Evolutionary conservation across 768 basidiomycete genomes (phyloP).

Genomic region (Pisolithus microcarpus): DNA sequence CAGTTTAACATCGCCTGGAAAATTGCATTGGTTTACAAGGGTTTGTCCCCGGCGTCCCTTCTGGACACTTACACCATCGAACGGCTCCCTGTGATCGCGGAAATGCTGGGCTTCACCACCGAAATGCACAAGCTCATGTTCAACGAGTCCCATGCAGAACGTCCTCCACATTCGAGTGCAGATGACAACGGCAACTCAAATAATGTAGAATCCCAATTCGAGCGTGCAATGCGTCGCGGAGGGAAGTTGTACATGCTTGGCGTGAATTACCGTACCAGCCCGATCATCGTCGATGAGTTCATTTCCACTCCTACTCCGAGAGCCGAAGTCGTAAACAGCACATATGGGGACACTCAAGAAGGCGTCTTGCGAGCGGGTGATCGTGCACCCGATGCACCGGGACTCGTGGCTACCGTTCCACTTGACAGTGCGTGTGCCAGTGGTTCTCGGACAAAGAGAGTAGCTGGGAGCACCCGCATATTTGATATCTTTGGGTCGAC

Average conservation of each 20-base stretch:
- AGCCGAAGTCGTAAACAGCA: neutral
- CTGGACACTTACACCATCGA: conserved; percentile 38
- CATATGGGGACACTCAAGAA: neutral
- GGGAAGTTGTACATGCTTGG: conserved; percentile 16
- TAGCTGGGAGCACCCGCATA: neutral
- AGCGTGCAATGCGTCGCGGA: neutral
- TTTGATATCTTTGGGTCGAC: neutral
- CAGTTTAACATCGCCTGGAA: conserved; percentile 43
- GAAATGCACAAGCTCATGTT: conserved; percentile 4
- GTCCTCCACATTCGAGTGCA: neutral
- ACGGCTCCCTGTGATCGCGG: conserved; percentile 39
- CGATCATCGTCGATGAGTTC: conserved; percentile 18
- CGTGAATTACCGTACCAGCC: conserved; percentile 21
- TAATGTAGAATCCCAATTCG: neutral
- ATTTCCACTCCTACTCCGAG: neutral
- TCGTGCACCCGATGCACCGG: neutral
- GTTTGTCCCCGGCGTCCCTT: conserved; percentile 28
- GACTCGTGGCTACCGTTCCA: neutral
- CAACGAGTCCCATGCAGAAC: too few species aligned
- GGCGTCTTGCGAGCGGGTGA: neutral
- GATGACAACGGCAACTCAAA: neutral
- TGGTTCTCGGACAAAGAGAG: too few species aligned
- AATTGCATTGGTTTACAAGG: conserved; percentile 35
- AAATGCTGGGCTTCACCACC: conserved; percentile 39
- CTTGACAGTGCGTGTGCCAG: too few species aligned